Evolutionary conservation across 768 basidiomycete species (phyloP).

Genomic region (Podaxis rugospora): DNA sequence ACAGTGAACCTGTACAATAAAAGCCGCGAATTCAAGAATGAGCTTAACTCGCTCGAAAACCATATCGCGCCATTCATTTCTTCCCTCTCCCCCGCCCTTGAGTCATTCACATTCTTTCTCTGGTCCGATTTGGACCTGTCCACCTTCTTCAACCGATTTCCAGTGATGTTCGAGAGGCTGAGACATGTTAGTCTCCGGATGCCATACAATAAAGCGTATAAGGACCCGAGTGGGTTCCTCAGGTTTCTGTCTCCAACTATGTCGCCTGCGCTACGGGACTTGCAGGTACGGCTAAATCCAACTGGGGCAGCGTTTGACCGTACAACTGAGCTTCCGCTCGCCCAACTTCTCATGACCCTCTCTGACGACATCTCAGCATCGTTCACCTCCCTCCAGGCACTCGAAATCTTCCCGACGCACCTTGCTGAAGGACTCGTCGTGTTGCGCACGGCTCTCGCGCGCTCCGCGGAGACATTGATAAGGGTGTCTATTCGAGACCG

Average conservation of each 20-base stretch:
- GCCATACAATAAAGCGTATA: slow-evolving; percentile 35
- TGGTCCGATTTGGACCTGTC: slow-evolving; percentile 39
- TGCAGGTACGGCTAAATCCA: slow-evolving; percentile 37
- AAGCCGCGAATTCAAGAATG: slow-evolving; percentile 15
- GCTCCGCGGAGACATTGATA: slow-evolving; percentile 27
- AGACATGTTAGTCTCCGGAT: slow-evolving; percentile 29
- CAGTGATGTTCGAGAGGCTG: slow-evolving; percentile 27
- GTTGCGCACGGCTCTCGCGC: slow-evolving; percentile 26
- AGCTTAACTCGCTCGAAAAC: slow-evolving; percentile 22
- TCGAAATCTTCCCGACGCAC: slow-evolving; percentile 41
- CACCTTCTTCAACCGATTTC: slow-evolving; percentile 29
- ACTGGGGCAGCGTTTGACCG: slow-evolving; percentile 25
- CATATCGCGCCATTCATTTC: slow-evolving; percentile 39
- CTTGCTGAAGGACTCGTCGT: slow-evolving; percentile 28
- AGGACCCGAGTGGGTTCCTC: slow-evolving; percentile 32
- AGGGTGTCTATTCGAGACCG: slow-evolving; percentile 35
- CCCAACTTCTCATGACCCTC: slow-evolving; percentile 28
- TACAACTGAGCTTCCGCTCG: slow-evolving; percentile 26
- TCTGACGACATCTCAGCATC: slow-evolving; percentile 20
- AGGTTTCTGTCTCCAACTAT: slow-evolving; percentile 24
- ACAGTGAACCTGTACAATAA: slow-evolving; percentile 24
- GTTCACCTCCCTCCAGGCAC: slow-evolving; percentile 25
- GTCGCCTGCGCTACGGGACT: slow-evolving; percentile 25
- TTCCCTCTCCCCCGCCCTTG: slow-evolving; percentile 27
- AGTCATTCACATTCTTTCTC: slow-evolving; percentile 32